Percentiles rank a stretch among this genome's conserved stretches.
These are phyloP conservation scores for Thozetella sp. DNA, from an alignment of 495 filamentous ascomycete species.

Conservation along the genomic window DNA sequence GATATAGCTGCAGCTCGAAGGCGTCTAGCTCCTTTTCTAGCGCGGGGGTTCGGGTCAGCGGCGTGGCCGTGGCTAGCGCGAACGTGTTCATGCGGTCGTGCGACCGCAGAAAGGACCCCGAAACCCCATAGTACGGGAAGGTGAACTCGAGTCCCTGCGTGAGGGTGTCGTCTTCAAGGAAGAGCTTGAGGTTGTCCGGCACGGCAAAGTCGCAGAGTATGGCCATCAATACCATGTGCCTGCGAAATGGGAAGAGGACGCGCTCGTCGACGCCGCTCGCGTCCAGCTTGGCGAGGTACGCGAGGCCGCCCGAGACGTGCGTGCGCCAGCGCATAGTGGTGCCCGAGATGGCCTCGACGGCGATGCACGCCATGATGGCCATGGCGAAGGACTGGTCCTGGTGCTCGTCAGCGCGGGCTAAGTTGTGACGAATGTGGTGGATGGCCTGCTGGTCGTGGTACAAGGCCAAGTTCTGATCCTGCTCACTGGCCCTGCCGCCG, in stretches of 20 bases:
- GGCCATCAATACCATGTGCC: neutral
- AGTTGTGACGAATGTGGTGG: neutral
- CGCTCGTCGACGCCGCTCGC: neutral
- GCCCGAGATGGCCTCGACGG: neutral
- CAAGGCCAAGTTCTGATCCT: neutral
- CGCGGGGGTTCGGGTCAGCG: neutral
- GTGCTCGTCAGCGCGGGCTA: neutral
- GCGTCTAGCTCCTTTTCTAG: neutral
- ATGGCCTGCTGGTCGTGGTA: neutral
- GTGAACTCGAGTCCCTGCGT: neutral
- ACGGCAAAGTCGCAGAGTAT: neutral
- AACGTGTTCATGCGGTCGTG: neutral
- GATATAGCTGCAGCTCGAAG: neutral
- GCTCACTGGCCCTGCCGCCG: neutral
- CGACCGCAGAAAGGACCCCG: neutral
- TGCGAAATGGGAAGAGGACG: neutral
- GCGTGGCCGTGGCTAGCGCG: neutral
- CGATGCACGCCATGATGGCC: conserved; percentile 3
- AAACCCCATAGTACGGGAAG: neutral
- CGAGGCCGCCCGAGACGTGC: neutral
- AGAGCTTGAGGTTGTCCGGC: neutral
- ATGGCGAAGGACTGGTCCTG: neutral
- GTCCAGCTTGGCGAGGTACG: neutral
- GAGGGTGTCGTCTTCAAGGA: neutral
- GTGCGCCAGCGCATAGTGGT: neutral